phyloP scores from a whole-genome alignment of 345 rosid species.

The Citrus mangshanensis region DNA sequence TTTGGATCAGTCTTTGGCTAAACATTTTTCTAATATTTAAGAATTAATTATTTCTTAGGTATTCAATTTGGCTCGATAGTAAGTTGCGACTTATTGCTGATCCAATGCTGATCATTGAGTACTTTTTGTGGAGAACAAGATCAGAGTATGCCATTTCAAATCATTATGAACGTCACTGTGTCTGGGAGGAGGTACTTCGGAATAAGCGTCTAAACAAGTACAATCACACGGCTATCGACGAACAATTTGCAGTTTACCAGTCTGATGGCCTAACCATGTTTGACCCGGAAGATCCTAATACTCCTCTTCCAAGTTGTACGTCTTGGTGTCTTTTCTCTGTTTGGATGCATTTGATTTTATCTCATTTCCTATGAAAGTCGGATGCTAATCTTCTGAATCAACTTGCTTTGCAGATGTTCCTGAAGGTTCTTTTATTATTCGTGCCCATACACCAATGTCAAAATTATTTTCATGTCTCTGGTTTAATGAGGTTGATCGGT shows the following conservation, averaged over 20 bases:
- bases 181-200: slow-evolving; percentile 90
- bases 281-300: slow-evolving; percentile 52
- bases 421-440: slow-evolving; percentile 89
- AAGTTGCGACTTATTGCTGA: slow-evolving; percentile 84
- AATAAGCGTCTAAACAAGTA: slow-evolving; percentile 80
- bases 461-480: slow-evolving; percentile 90
- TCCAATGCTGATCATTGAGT: slow-evolving; percentile 76
- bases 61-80: slow-evolving; percentile 95
- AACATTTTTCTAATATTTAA: slow-evolving; percentile 3
- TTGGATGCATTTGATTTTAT: slow-evolving; percentile 6
- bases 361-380: background rate
- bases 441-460: slow-evolving; percentile 93
- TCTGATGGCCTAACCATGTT: slow-evolving; percentile 82
- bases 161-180: slow-evolving; percentile 92
- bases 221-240: slow-evolving; percentile 69
- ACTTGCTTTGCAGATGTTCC: slow-evolving; percentile 74
- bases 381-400: slow-evolving; percentile 20
- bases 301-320: slow-evolving; percentile 85
- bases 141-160: slow-evolving; percentile 96
- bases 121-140: slow-evolving; percentile 75
- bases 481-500: slow-evolving; percentile 93
- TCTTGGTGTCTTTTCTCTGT: slow-evolving; percentile 2
- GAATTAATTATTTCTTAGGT: slow-evolving; percentile 37
- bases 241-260: slow-evolving; percentile 65
- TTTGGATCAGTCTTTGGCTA: slow-evolving; percentile 2